Base-by-base conservation (phyloP, 805 yeast species). In the Zygotorulaspora chibaensis region DNA sequence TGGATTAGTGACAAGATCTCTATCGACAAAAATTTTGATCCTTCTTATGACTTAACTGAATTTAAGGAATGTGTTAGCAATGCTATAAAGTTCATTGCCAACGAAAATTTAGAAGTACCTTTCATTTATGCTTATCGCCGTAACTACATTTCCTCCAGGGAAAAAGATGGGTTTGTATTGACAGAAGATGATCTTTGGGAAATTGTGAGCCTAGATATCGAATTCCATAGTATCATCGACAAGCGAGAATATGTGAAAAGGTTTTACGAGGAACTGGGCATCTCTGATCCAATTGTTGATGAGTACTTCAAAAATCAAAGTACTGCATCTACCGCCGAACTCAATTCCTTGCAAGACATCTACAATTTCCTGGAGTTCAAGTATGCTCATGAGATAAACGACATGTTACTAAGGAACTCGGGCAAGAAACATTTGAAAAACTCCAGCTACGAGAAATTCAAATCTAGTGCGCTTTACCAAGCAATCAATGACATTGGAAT, bases 91-190 rank as follows among this genome's bases (percentile, higher is more conserved):
- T 89, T 81, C 53, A 70, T 93, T 26, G 74, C 89, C 11, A 80
- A 79, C 56, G 95, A 90, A 40, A 75, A 82, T 47, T 75, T 84
- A 52, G 99, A 93, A 63, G 96, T 91, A 4, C 98, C 99, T 9
- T 87, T 89, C 58, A 89, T 93, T 50, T 89, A 96, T 86, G 85
- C 89, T 20, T 96, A 89, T 62, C 85, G 98, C 64, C 86, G 95
- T 67, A 98, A 93, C 66, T 88, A 86, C 61, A 78, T 78, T 26
- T 62, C 65, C 2, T 68, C 74, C 9, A 71, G 69, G 47, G 70
- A 70, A 40, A 71, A 66, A 17, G 70, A 71, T 26, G 77, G 71
- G 10, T 64, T 67, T 25, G 69, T 72, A 1, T 68, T 86, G 45
- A 77, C 73, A 44, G 95, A 85, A 67, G 90, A 87, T 66, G 97